Percentiles rank a stretch among this genome's conserved stretches.
These are phyloP conservation scores for Linanthus parryae DNA, from an alignment of 148 eudicot species.

Conservation along the genomic window DNA sequence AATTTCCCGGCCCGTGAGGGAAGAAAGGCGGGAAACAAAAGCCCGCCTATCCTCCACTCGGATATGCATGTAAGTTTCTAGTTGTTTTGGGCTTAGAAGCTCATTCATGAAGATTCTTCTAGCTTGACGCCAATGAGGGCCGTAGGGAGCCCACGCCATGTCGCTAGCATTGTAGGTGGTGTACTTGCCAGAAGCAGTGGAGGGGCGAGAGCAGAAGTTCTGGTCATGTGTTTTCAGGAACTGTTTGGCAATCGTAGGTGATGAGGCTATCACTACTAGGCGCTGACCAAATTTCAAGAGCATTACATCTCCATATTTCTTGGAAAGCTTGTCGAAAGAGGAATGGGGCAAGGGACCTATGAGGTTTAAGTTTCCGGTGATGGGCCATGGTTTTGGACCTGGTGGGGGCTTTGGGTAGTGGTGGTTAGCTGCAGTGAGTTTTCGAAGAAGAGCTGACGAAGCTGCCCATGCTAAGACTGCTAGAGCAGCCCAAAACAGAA, in stretches of 20 bases:
- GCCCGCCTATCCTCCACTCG: neutral
- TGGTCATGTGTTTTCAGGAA: conserved; percentile 8
- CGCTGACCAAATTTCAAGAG: neutral
- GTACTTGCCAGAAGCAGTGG: neutral
- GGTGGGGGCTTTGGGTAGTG: too few species aligned
- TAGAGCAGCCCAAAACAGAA: too few species aligned
- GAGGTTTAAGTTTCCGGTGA: conserved; percentile 6
- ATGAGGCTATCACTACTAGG: neutral
- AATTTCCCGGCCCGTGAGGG: neutral
- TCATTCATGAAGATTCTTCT: neutral
- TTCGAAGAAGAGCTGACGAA: too few species aligned
- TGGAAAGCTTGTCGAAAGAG: conserved; percentile 1
- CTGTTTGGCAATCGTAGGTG: conserved; percentile 2
- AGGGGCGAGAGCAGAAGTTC: neutral
- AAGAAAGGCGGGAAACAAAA: neutral
- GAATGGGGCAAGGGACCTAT: conserved; percentile 1
- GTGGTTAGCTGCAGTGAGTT: too few species aligned
- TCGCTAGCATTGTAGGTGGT: neutral
- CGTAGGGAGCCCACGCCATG: conserved; percentile 1
- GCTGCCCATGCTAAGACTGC: too few species aligned
- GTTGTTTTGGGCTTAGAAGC: too few species aligned
- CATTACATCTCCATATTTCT: too few species aligned
- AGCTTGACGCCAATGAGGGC: conserved; percentile 5
- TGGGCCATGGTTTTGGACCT: conserved; percentile 8
- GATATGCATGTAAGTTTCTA: neutral